Percentiles rank a stretch among this genome's conserved stretches.
phyloP scores from a whole-genome alignment of 108 stramenopile species.

The Pseudonitzschia multiseries region DNA sequence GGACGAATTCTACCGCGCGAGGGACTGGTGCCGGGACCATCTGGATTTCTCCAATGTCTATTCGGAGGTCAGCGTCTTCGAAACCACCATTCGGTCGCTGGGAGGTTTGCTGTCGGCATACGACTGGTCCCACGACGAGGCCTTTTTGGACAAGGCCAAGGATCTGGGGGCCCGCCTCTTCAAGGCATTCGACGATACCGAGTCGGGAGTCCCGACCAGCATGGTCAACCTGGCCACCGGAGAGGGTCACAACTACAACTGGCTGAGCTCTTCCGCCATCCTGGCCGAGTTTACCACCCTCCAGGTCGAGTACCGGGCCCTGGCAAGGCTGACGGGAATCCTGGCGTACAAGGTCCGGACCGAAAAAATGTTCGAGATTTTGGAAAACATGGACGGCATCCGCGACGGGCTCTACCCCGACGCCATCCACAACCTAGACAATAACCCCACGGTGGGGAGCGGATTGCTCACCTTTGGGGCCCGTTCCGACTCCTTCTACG shows the following conservation, averaged over 20 bases:
- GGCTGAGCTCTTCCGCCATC: constrained; percentile 51
- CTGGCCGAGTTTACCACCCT: constrained; percentile 87
- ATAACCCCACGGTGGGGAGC: constrained; percentile 17
- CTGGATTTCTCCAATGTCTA: constrained; percentile 54
- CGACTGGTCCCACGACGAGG: constrained; percentile 69
- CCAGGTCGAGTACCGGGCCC: constrained; percentile 90
- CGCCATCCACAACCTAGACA: constrained; percentile 19
- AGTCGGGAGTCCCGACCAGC: constrained; percentile 65
- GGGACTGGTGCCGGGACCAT: constrained; percentile 83
- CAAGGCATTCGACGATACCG: constrained; percentile 57
- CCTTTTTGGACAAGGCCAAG: constrained; percentile 73
- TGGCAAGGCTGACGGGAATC: constrained; percentile 67
- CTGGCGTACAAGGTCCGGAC: constrained; percentile 62
- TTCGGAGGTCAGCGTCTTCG: constrained; percentile 86
- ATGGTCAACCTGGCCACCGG: constrained; percentile 56
- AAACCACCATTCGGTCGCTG: constrained; percentile 96
- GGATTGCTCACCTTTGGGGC: constrained; percentile 70
- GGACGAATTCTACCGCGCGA: constrained; percentile 88
- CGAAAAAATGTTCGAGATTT: constrained; percentile 68
- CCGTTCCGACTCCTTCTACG: constrained; percentile 82
- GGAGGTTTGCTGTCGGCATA: constrained; percentile 95
- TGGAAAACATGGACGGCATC: constrained; percentile 52
- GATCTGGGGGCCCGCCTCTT: constrained; percentile 70
- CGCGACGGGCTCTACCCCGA: constrained; percentile 50
- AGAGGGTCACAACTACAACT: constrained; percentile 36